phyloP scores from a whole-genome alignment of 805 yeast genomes.

The Zygoascus bituminiphila region DNA sequence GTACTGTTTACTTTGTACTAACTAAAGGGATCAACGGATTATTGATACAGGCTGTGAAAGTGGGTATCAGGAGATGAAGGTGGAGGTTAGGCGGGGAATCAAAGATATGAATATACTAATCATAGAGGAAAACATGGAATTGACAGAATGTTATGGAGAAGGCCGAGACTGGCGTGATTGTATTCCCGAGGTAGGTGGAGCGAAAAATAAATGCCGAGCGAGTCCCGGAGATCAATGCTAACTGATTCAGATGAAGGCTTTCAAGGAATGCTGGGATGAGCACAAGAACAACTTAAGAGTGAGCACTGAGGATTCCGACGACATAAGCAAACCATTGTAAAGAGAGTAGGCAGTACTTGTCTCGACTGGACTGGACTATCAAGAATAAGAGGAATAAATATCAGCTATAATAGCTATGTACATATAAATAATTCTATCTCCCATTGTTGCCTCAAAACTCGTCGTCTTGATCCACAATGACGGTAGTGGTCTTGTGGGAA shows the following conservation, averaged over 20 bases:
- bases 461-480: slow-evolving; percentile 5
- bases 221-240: too few species aligned
- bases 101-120: slow-evolving; percentile 4
- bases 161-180: slow-evolving; percentile 77
- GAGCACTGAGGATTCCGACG: background rate
- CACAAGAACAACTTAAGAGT: slow-evolving; percentile 39
- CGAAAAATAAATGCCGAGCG: too few species aligned
- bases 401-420: background rate
- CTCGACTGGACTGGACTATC: too few species aligned
- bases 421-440: background rate
- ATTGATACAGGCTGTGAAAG: slow-evolving; percentile 66
- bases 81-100: background rate
- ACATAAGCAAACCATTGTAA: background rate
- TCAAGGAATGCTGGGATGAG: slow-evolving; percentile 54
- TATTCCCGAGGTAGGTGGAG: slow-evolving; percentile 44
- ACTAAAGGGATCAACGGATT: slow-evolving; percentile 68
- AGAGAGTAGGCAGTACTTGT: too few species aligned
- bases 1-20: too few species aligned
- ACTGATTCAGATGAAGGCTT: slow-evolving; percentile 40
- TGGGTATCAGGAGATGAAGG: slow-evolving; percentile 22
- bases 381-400: background rate
- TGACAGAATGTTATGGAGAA: slow-evolving; percentile 74
- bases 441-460: background rate
- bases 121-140: slow-evolving; percentile 53
- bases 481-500: background rate